Conservation (phyloP, 306 rosid species). For the Elaeagnus macrophylla region DNA sequence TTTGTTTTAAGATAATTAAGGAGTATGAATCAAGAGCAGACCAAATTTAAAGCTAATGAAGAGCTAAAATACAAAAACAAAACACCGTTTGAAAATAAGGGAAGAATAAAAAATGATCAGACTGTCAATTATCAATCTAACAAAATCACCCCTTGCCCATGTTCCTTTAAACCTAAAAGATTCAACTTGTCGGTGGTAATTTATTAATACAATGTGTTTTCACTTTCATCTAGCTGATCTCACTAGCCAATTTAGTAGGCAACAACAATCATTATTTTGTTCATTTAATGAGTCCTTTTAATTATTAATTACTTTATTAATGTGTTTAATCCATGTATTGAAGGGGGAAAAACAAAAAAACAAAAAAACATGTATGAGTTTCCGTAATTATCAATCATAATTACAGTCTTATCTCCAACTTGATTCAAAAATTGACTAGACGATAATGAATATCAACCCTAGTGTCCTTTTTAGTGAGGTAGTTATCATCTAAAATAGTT, state of each 20-base stretch:
- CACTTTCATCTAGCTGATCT: conserved; percentile 14
- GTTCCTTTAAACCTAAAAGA: conserved; percentile 25
- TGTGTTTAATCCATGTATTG: conserved; percentile 12
- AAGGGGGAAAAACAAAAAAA: conserved; percentile 1
- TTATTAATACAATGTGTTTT: conserved; percentile 3
- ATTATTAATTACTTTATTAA: conserved; percentile 8
- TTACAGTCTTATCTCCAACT: conserved; percentile 7
- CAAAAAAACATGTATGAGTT: conserved; percentile 12
- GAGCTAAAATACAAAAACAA: conserved; percentile 24
- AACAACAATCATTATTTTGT: conserved; percentile 22
- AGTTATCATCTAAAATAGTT: conserved; percentile 15
- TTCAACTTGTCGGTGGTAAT: conserved; percentile 45
- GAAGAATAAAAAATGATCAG: conserved; percentile 25
- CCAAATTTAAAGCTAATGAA: conserved; percentile 24
- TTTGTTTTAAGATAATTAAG: neutral
- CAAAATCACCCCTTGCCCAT: conserved; percentile 14
- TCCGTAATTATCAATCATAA: conserved; percentile 21
- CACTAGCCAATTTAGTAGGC: conserved; percentile 17
- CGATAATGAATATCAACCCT: conserved; percentile 4
- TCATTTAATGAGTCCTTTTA: conserved; percentile 18
- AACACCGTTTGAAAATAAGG: neutral
- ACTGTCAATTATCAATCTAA: neutral
- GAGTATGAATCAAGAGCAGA: conserved; percentile 1
- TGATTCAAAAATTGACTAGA: conserved; percentile 15
- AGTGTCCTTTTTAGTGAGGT: conserved; percentile 12